phyloP scores from a whole-genome alignment of 2,329 filamentous ascomycete species.

The Aureobasidium sp. region DNA sequence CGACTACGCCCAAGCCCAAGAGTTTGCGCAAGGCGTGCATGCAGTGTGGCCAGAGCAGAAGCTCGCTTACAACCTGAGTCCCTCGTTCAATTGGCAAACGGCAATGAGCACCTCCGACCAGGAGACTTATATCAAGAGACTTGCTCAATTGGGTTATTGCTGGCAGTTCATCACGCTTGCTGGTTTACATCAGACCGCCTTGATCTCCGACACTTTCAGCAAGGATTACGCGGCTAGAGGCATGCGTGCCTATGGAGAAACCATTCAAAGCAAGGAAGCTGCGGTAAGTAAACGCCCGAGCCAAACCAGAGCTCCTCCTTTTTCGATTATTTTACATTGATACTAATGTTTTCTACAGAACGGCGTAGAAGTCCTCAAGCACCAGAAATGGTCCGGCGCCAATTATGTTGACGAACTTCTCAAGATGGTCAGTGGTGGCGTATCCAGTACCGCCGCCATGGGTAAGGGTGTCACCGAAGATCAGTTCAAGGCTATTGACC shows the following conservation, averaged over 20 bases:
- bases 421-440: slow-evolving; percentile 94
- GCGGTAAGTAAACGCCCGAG: slow-evolving; percentile 54
- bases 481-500: slow-evolving; percentile 55
- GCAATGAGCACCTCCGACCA: slow-evolving; percentile 89
- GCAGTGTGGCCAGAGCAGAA: slow-evolving; percentile 95
- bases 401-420: slow-evolving; percentile 90
- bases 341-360: slow-evolving; percentile 43
- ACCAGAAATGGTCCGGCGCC: slow-evolving; percentile 98
- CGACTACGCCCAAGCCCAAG: slow-evolving; percentile 81
- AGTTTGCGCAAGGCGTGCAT: slow-evolving; percentile 91
- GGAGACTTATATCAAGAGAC: slow-evolving; percentile 92
- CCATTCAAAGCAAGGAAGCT: slow-evolving; percentile 76
- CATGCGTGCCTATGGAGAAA: slow-evolving; percentile 94
- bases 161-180: slow-evolving; percentile 99
- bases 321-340: no score
- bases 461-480: slow-evolving; percentile 96
- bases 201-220: slow-evolving; percentile 85
- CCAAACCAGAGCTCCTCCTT: neutral
- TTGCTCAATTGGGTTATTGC: slow-evolving; percentile 85
- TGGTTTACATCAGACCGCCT: slow-evolving; percentile 87
- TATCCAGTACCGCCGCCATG: slow-evolving; percentile 91
- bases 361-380: slow-evolving; percentile 89
- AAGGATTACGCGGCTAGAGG: slow-evolving; percentile 72
- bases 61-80: slow-evolving; percentile 97
- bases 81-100: slow-evolving; percentile 99